phyloP scores from a whole-genome alignment of 1,139 yeast genomes.

The Suzukiozyma palmioleophila region DNA sequence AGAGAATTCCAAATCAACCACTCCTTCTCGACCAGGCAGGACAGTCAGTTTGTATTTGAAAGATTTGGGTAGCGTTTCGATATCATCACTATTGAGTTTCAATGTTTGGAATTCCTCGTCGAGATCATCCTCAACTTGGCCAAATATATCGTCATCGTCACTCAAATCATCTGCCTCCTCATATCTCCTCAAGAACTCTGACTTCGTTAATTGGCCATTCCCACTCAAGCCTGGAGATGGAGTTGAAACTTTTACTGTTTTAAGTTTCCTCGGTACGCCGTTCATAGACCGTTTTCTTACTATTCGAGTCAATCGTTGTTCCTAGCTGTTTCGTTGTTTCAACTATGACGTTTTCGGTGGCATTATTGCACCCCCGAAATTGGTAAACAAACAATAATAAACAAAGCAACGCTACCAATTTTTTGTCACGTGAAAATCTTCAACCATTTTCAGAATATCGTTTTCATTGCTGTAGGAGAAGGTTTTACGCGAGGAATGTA shows the following conservation, averaged over 20 bases:
- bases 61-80: conserved; percentile 1
- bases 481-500: conserved; percentile 17
- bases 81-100: conserved; percentile 1
- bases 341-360: neutral
- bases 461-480: conserved; percentile 9
- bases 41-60: neutral
- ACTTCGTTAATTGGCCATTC: conserved; percentile 3
- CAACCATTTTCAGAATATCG: conserved; percentile 5
- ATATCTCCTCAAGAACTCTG: conserved; percentile 14
- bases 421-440: conserved; percentile 3
- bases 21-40: neutral
- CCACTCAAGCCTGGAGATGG: conserved; percentile 5
- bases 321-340: neutral
- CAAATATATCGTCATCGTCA: conserved; percentile 27
- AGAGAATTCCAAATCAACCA: conserved; percentile 9
- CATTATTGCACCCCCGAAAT: neutral
- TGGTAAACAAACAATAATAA: neutral
- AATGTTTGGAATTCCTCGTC: conserved; percentile 9
- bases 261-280: neutral
- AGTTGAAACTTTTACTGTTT: neutral
- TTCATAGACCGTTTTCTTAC: neutral
- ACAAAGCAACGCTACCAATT: neutral
- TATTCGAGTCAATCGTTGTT: neutral
- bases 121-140: conserved; percentile 18
- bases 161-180: conserved; percentile 11